Conservation (phyloP, 192 early-diverging fungal genomes). For the Coemansia sp. region DNA sequence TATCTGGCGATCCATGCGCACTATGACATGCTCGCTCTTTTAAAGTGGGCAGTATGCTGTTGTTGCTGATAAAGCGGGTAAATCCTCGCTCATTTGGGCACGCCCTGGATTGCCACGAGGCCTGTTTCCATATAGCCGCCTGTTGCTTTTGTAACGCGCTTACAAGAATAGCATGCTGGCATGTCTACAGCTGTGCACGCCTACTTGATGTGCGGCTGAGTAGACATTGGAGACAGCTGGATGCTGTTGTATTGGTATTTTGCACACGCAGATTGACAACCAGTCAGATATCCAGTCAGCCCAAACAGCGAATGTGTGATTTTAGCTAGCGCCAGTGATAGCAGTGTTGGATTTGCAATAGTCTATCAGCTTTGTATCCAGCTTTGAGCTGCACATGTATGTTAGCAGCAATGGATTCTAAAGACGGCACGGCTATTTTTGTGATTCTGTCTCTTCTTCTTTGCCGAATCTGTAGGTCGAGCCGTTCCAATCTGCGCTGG, state of each 20-base stretch:
- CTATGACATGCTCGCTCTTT: not conserved
- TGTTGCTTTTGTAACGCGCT: not conserved
- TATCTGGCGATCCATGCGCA: not conserved
- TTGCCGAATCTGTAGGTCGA: constrained; percentile 35
- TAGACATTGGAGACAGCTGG: not conserved
- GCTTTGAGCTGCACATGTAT: not conserved
- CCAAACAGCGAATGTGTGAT: too few relatives aligned
- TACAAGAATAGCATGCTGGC: not conserved
- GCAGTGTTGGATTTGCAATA: not conserved
- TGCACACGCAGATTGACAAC: not conserved
- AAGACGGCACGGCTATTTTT: not conserved
- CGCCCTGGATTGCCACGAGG: constrained; percentile 9
- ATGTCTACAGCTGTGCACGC: not conserved
- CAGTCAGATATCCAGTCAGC: not conserved
- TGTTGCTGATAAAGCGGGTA: constrained; percentile 3
- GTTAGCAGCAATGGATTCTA: not conserved
- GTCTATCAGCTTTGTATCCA: not conserved
- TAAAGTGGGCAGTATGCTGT: not conserved
- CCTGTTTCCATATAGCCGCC: not conserved
- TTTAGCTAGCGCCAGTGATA: not conserved
- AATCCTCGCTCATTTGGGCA: not conserved
- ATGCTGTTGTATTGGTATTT: not conserved
- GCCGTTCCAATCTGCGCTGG: constrained; percentile 30
- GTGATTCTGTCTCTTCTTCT: not conserved
- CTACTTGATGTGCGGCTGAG: not conserved